A percentile compares a stretch with the other conserved stretches of the same genome.
Evolutionary conservation across 179 eudicot genomes (phyloP).

Genomic region (Gypsophila paniculata): DNA sequence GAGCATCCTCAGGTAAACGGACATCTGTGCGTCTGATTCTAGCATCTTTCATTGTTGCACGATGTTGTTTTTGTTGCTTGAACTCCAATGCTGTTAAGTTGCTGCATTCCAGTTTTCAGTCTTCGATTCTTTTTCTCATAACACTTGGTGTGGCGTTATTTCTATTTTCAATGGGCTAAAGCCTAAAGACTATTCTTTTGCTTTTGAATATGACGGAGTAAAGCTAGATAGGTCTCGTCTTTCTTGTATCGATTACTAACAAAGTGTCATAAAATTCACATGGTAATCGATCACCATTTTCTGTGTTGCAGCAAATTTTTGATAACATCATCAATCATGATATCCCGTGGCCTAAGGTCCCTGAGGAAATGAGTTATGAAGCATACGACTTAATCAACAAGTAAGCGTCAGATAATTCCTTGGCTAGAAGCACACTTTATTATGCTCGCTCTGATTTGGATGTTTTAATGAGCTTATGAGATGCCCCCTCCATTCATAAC

Average conservation of each 20-base stretch:
- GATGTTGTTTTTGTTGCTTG: neutral
- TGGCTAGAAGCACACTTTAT: neutral
- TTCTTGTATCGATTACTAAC: no score
- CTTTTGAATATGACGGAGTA: no score
- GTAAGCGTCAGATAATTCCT: constrained; percentile 42
- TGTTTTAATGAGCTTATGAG: no score
- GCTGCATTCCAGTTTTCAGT: neutral
- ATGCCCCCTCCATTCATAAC: no score
- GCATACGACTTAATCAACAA: constrained; percentile 79
- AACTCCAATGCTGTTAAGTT: neutral
- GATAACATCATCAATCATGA: constrained; percentile 88
- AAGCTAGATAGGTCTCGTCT: no score
- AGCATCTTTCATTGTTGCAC: neutral
- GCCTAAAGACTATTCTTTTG: no score
- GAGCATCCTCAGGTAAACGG: constrained; percentile 74
- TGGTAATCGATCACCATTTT: constrained; percentile 20
- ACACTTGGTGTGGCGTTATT: neutral
- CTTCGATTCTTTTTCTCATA: neutral
- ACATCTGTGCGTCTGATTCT: neutral
- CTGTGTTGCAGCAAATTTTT: constrained; percentile 72
- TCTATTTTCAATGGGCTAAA: no score
- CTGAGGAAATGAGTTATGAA: constrained; percentile 85
- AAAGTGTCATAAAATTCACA: neutral
- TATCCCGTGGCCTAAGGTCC: constrained; percentile 92
- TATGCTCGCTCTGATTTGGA: no score